Evolutionary conservation across 2,329 filamentous ascomycete genomes (phyloP), one percentile per base, ranked within the genome.

Genomic region (Xylariaceae sp.): DNA sequence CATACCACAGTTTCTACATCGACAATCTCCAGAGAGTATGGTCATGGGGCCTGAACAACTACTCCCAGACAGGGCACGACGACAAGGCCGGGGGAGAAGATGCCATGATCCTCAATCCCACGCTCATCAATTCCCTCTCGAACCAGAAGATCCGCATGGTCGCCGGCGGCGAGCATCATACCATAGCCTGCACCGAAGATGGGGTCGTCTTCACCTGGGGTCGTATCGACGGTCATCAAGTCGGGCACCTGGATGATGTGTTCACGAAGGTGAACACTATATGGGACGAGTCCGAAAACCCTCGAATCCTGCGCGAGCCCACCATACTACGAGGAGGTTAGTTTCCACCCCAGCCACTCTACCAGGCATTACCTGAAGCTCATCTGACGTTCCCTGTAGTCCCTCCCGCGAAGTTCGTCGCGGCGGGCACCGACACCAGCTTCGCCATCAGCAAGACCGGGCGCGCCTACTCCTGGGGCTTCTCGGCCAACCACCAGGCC

Each of bases 401-500:
- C 7, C 52, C 74, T 14, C 65, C 77, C 22, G 72, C 78, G 9
- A 62, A 61, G 8, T 63, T 61, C 14, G 75, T 81, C 30, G 67
- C 75, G 8, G 75, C 79, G 28, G 81, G 78, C 27, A 77, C 76
- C 2, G 84, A 92, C 51, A 83, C 86, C 59, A 80, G 71, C 42
- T 76, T 92, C 37, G 81, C 77, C 21, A 67, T 93, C 45, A 78
- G 77, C 43, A 63, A 65, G 29, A 70, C 79, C 16, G 85, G 85
- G 40, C 75, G 76, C 47, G 82, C 79, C 3, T 88, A 79, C 60
- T 76, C 75, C 2, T 92, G 84, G 84, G 85, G 85, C 3, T 90
- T 90, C 64, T 82, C 75, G 10, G 76, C 75, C 29, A 87, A 82
- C 50, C 89, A 86, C 58, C 84, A 90, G 62, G 87, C 83, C 4